Conservation (phyloP, 352 stramenopile genomes). For the Pythium grandisporangium region DNA sequence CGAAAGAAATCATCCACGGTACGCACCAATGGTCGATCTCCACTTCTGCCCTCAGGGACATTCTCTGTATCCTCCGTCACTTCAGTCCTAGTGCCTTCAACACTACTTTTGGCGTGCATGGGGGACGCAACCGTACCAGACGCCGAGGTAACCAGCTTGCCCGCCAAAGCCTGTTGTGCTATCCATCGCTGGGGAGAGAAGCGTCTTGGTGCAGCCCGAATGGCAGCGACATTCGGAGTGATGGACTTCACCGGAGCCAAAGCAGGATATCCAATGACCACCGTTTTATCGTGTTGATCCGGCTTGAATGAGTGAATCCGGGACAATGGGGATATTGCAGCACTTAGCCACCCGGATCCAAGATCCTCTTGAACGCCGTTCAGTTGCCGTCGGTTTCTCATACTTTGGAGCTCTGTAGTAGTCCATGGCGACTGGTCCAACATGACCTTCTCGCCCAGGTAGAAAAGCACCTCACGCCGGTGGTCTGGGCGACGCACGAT, state of each 20-base stretch:
- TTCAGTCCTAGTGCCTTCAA: slow-evolving; percentile 9
- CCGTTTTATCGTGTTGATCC: too few relatives aligned
- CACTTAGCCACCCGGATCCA: too few relatives aligned
- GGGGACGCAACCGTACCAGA: too few relatives aligned
- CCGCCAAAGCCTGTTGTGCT: slow-evolving; percentile 3
- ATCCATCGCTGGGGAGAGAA: slow-evolving; percentile 7
- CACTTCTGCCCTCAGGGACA: neutral
- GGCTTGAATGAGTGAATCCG: too few relatives aligned
- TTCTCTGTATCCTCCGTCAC: slow-evolving; percentile 6
- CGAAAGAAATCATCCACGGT: slow-evolving; percentile 64
- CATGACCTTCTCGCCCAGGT: slow-evolving; percentile 51
- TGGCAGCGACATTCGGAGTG: slow-evolving; percentile 4
- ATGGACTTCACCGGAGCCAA: slow-evolving; percentile 3
- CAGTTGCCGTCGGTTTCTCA: slow-evolving; percentile 59
- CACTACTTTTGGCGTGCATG: too few relatives aligned
- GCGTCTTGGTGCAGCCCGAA: slow-evolving; percentile 6
- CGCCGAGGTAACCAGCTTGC: too few relatives aligned
- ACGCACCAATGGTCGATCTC: slow-evolving; percentile 5
- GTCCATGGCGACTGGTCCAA: slow-evolving; percentile 60
- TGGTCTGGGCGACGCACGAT: slow-evolving; percentile 66
- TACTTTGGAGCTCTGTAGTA: slow-evolving; percentile 48
- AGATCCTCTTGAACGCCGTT: too few relatives aligned
- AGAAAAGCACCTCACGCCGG: slow-evolving; percentile 74
- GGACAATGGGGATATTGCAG: too few relatives aligned
- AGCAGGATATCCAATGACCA: slow-evolving; percentile 9